These are phyloP conservation scores for Thelephora aurantiotincta DNA, from an alignment of 768 basidiomycete genomes.

Conservation along the genomic window DNA sequence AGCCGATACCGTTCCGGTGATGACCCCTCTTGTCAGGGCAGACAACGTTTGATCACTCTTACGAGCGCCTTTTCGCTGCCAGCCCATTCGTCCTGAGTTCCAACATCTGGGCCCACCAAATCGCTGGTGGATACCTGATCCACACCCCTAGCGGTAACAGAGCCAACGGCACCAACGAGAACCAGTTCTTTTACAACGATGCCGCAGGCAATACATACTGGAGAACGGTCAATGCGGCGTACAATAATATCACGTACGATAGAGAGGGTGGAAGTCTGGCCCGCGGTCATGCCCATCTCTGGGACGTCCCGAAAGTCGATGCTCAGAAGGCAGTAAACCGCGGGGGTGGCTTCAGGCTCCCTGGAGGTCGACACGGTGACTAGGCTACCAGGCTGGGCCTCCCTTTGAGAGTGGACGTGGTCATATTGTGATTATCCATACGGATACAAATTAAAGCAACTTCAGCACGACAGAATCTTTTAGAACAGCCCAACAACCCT, in stretches of 20 bases:
- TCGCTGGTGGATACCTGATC: slow-evolving; percentile 31
- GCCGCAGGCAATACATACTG: slow-evolving; percentile 44
- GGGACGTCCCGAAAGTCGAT: background rate
- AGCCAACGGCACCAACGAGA: slow-evolving; percentile 60
- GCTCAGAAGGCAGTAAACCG: background rate
- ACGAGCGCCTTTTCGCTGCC: slow-evolving; percentile 42
- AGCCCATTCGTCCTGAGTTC: slow-evolving; percentile 44
- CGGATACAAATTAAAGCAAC: too few relatives aligned
- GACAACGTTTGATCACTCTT: slow-evolving; percentile 52
- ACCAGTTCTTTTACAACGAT: slow-evolving; percentile 51
- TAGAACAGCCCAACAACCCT: slow-evolving; percentile 82
- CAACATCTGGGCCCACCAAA: slow-evolving; percentile 43
- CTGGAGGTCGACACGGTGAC: slow-evolving; percentile 23
- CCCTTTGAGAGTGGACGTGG: too few relatives aligned
- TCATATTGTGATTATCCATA: too few relatives aligned
- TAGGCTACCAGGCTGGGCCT: slow-evolving; percentile 1
- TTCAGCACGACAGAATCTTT: slow-evolving; percentile 1
- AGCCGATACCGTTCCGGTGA: background rate
- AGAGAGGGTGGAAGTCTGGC: slow-evolving; percentile 37
- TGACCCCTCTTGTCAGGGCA: slow-evolving; percentile 23
- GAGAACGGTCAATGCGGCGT: slow-evolving; percentile 43
- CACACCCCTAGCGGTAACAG: slow-evolving; percentile 26
- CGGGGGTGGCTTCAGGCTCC: slow-evolving; percentile 14
- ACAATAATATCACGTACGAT: slow-evolving; percentile 49
- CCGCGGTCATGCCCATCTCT: background rate